Percentiles rank a stretch among this genome's conserved stretches.
phyloP scores from a whole-genome alignment of 1,284 basidiomycete species.

The Apiotrichum sp. region DNA sequence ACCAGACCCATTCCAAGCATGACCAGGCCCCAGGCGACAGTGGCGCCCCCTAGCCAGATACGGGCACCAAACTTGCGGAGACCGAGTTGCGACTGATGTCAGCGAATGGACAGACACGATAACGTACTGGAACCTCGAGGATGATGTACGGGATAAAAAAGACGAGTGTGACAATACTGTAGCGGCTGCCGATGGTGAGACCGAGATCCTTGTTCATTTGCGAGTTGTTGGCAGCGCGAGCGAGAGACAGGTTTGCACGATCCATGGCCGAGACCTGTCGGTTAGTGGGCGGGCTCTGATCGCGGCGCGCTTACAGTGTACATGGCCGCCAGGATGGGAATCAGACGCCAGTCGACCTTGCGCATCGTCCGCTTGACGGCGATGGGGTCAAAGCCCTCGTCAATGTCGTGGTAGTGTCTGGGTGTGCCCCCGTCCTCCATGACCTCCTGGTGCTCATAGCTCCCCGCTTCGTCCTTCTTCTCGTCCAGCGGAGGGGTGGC shows the following conservation, averaged over 20 bases:
- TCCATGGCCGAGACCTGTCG: conserved; percentile 9
- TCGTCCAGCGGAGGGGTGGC: no score
- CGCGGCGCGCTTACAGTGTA: conserved; percentile 1
- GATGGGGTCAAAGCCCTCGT: conserved; percentile 10
- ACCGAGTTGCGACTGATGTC: conserved; percentile 1
- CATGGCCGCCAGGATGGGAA: conserved; percentile 16
- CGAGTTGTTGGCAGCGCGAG: conserved; percentile 21
- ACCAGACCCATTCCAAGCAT: conserved; percentile 40
- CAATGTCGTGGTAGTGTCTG: conserved; percentile 4
- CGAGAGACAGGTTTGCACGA: conserved; percentile 35
- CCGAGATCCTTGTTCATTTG: conserved; percentile 28
- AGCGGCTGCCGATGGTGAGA: conserved; percentile 31
- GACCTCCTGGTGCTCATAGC: no score
- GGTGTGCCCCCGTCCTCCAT: no score
- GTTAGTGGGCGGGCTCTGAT: neutral
- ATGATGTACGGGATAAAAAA: conserved; percentile 46
- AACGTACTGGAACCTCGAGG: conserved; percentile 28
- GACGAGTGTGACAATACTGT: conserved; percentile 39
- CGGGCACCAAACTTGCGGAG: neutral
- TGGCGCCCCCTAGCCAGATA: conserved; percentile 19
- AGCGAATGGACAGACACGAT: conserved; percentile 4
- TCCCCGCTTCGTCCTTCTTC: no score
- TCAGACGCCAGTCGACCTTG: conserved; percentile 19
- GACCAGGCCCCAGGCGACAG: conserved; percentile 37
- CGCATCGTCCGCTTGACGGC: conserved; percentile 7